Conservation (phyloP, 2,329 filamentous ascomycete species). For the Pseudopithomyces maydicus region DNA sequence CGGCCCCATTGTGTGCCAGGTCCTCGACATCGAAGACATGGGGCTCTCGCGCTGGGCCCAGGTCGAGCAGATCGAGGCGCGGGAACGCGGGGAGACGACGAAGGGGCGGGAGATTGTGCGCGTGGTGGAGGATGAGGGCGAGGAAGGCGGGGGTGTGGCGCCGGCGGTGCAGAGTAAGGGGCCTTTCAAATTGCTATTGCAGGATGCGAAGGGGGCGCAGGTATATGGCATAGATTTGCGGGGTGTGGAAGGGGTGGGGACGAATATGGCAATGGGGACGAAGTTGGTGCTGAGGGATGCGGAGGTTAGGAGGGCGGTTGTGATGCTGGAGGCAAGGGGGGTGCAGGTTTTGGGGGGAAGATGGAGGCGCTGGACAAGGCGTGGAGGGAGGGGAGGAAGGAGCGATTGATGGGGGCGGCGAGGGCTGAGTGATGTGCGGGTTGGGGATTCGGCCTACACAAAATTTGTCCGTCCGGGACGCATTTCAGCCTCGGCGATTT, state of each 20-base stretch:
- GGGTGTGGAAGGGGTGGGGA: slow-evolving; percentile 66
- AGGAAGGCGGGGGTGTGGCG: slow-evolving; percentile 40
- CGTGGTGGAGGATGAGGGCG: slow-evolving; percentile 61
- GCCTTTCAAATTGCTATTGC: slow-evolving; percentile 80
- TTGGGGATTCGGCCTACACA: neutral
- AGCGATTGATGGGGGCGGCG: slow-evolving; percentile 67
- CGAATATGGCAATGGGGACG: slow-evolving; percentile 75
- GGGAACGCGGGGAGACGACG: slow-evolving; percentile 73
- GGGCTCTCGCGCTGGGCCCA: slow-evolving; percentile 82
- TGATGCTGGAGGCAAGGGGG: slow-evolving; percentile 74
- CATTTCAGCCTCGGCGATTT: neutral
- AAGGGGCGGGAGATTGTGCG: slow-evolving; percentile 83
- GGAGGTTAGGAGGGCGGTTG: slow-evolving; percentile 72
- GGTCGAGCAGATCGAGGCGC: slow-evolving; percentile 77
- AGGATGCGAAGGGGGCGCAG: slow-evolving; percentile 72
- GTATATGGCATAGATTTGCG: slow-evolving; percentile 75
- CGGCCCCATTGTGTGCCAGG: slow-evolving; percentile 74
- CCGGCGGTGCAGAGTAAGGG: slow-evolving; percentile 50
- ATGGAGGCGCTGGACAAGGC: slow-evolving; percentile 78
- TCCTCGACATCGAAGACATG: slow-evolving; percentile 86
- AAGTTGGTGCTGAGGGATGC: slow-evolving; percentile 76
- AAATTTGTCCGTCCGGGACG: neutral
- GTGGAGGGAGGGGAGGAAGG: slow-evolving; percentile 76
- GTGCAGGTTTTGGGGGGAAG: slow-evolving; percentile 85
- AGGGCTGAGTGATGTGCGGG: slow-evolving; percentile 15